Conservation (phyloP, 768 basidiomycete species). For the Pulveroboletus sp. region DNA sequence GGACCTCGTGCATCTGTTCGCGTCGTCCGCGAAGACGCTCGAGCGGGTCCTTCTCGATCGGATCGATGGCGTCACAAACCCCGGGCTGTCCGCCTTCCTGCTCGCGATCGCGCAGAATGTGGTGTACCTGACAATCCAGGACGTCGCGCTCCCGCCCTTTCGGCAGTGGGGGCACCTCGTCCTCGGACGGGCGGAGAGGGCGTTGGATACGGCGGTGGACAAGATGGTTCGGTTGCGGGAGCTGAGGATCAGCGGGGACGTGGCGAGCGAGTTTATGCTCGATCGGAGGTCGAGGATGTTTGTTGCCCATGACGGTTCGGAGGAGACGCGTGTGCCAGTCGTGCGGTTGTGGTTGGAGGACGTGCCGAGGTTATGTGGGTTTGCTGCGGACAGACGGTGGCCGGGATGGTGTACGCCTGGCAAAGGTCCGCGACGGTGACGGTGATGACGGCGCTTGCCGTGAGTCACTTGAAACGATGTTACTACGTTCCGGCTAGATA, state of each 20-base stretch:
- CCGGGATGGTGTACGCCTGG: slow-evolving; percentile 19
- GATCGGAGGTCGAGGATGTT: slow-evolving; percentile 20
- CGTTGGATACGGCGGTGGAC: slow-evolving; percentile 15
- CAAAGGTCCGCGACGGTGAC: background rate
- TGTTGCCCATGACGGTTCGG: background rate
- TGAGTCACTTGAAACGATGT: background rate
- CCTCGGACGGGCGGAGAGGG: slow-evolving; percentile 16
- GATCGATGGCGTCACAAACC: slow-evolving; percentile 18
- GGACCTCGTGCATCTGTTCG: slow-evolving; percentile 15
- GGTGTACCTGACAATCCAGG: slow-evolving; percentile 11
- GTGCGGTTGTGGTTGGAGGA: slow-evolving; percentile 18
- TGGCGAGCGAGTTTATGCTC: slow-evolving; percentile 24
- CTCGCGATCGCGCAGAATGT: slow-evolving; percentile 10
- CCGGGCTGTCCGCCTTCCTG: slow-evolving; percentile 13
- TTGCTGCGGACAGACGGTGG: slow-evolving; percentile 18
- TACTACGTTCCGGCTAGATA: background rate
- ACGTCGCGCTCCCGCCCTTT: slow-evolving; percentile 18
- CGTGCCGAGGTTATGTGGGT: slow-evolving; percentile 20
- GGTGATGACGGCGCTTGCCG: background rate
- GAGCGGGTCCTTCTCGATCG: slow-evolving; percentile 16
- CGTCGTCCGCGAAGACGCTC: slow-evolving; percentile 10
- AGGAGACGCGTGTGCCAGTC: slow-evolving; percentile 5
- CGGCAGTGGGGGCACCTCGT: slow-evolving; percentile 15
- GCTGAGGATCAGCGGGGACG: slow-evolving; percentile 18
- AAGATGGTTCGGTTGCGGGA: slow-evolving; percentile 17